A percentile compares a stretch with the other conserved stretches of the same genome.
phyloP scores from a whole-genome alignment of 129 eudicot species.

The Flaveria sonorensis region DNA sequence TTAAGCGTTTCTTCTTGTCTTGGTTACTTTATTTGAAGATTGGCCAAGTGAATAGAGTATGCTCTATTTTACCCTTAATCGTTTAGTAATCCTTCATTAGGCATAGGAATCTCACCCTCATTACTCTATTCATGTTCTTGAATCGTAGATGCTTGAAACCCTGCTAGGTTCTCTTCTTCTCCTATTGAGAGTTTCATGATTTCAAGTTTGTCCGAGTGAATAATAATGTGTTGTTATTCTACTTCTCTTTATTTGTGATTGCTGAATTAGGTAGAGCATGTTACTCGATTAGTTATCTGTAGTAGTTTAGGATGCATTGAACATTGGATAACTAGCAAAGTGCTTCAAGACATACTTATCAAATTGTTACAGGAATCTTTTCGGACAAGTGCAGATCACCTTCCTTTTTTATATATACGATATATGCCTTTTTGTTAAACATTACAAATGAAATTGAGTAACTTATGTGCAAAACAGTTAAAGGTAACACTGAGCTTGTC shows the following conservation, averaged over 20 bases:
- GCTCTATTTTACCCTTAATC: background rate
- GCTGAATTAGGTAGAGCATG: constrained; percentile 20
- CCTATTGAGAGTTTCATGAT: background rate
- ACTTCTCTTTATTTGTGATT: background rate
- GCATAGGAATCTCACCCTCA: constrained; percentile 7
- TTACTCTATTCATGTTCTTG: constrained; percentile 21
- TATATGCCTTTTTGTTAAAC: constrained; percentile 21
- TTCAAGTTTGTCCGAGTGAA: constrained; percentile 11
- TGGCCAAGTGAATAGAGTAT: constrained; percentile 9
- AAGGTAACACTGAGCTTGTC: background rate
- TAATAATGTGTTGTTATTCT: constrained; percentile 14
- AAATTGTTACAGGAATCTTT: constrained; percentile 29
- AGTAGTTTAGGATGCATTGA: constrained; percentile 23
- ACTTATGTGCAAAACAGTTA: background rate
- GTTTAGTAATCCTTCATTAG: background rate
- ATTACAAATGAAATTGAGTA: constrained; percentile 18
- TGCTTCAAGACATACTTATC: constrained; percentile 15
- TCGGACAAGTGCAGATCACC: constrained; percentile 17
- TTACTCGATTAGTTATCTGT: constrained; percentile 11
- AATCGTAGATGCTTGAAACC: background rate
- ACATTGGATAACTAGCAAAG: constrained; percentile 12
- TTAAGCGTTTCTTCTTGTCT: constrained; percentile 25
- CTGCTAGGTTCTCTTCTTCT: constrained; percentile 13
- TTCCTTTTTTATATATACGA: constrained; percentile 14
- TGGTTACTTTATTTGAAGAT: constrained; percentile 27